phyloP scores from a whole-genome alignment of 1,284 basidiomycete species.

The Microbotryomycetes sp. region DNA sequence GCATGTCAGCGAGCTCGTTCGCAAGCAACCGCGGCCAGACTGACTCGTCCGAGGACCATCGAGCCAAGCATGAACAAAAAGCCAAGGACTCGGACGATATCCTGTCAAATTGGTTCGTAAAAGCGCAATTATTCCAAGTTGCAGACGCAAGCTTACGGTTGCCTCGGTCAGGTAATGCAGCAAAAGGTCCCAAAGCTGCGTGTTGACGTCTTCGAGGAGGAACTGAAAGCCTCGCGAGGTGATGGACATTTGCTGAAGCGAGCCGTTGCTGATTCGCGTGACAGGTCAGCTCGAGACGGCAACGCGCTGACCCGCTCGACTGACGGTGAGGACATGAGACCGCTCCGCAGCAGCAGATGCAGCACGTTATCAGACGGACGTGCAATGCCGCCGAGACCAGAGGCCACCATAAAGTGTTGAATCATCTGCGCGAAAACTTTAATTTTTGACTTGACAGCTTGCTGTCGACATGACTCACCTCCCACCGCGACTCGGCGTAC shows the following conservation, averaged over 20 bases:
- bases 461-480: conserved; percentile 40
- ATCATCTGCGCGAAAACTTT: conserved; percentile 54
- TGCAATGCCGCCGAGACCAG: conserved; percentile 48
- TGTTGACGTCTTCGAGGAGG: conserved; percentile 89
- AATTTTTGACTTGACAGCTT: no score
- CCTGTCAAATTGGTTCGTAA: conserved; percentile 41
- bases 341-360: conserved; percentile 11
- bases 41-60: conserved; percentile 78
- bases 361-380: conserved; percentile 23
- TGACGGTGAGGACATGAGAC: conserved; percentile 22
- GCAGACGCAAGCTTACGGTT: conserved; percentile 50
- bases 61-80: conserved; percentile 94
- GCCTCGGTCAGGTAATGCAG: conserved; percentile 79
- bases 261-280: conserved; percentile 58
- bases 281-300: neutral
- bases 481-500: conserved; percentile 89
- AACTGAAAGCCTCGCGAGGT: conserved; percentile 97
- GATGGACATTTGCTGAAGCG: conserved; percentile 53
- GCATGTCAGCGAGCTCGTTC: conserved; percentile 7
- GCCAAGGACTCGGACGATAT: conserved; percentile 85
- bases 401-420: conserved; percentile 91
- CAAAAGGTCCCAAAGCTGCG: conserved; percentile 93
- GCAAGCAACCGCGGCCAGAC: conserved; percentile 32
- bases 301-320: neutral
- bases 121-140: neutral